Base-by-base conservation (phyloP, 768 basidiomycete genomes). In the Serendipita sp. region DNA sequence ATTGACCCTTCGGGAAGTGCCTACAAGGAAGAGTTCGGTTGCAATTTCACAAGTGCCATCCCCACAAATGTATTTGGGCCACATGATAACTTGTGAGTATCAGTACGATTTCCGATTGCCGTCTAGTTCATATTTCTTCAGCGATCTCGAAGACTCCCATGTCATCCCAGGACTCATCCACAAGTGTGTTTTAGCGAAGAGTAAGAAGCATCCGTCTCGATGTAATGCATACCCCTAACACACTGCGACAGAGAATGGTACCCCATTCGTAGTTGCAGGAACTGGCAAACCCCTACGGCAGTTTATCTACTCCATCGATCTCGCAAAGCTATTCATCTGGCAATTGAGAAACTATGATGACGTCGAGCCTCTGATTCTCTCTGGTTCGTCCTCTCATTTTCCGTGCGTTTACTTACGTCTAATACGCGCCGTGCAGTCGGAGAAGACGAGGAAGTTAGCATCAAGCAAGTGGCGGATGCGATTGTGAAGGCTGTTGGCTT, bases 41-140 rank as follows among this genome's bases (percentile, higher is more conserved):
- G 84, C 75, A 91, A 90, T 73, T 97, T 96, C 71, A 96, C 93
- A 3, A 90, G 91, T 43, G 92, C 93, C 14, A 98, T 98, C 69
- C 94, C 95, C 1, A 97, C 95, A 11, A 96, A 94, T 71, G 84
- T 97, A n/a, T 97, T 97, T 70, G 94, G 94, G 14, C 90, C 89
- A 3, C 73, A 90, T 69, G 94, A 96, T 74, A 97, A 97, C 76
- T 98, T 88, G 90, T 88, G 66, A 63, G 79, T 70, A 24, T 17
- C 17, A 24, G 58, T 28, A 45, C 38, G 17, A 14, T 38, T 38
- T n/a, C 11, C 11, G 28, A 22, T 26, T 3, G 24, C 33, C n/a
- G 60, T 5, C 34, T 63, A 56, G 28, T 66, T 65, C n/a, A 48
- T 20, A n/a, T 63, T 62, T 53, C 64, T 63, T 31, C 68, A 89